Percentiles rank a stretch among this genome's conserved stretches.
Conservation (phyloP, 2,329 filamentous ascomycete genomes). For the Aspergillus persii region DNA sequence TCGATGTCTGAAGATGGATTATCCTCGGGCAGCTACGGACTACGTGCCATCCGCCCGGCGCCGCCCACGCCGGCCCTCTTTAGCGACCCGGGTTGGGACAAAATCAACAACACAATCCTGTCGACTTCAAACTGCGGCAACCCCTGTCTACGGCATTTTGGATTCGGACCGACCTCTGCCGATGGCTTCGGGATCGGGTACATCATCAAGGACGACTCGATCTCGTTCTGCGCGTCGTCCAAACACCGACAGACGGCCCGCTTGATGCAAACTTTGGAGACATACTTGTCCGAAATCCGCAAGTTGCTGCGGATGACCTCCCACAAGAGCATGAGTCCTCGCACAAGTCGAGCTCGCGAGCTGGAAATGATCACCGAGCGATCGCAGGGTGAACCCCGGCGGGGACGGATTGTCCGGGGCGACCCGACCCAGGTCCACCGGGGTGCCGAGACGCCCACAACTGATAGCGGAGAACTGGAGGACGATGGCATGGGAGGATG, state of each 20-base stretch:
- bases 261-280: conserved; percentile 85
- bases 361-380: conserved; percentile 50
- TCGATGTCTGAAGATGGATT: conserved; percentile 43
- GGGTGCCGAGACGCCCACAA: conserved; percentile 60
- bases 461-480: conserved; percentile 69
- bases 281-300: conserved; percentile 85
- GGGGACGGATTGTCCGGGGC: conserved; percentile 69
- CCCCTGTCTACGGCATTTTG: conserved; percentile 89
- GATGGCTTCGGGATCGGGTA: conserved; percentile 98
- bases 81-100: conserved; percentile 87
- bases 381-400: conserved; percentile 52
- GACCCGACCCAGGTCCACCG: conserved; percentile 41
- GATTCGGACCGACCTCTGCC: conserved; percentile 89
- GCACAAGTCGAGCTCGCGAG: conserved; percentile 60
- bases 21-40: conserved; percentile 56
- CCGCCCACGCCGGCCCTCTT: conserved; percentile 71
- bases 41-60: conserved; percentile 45
- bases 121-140: conserved; percentile 99
- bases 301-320: conserved; percentile 74
- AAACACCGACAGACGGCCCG: conserved; percentile 92
- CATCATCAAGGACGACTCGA: conserved; percentile 93
- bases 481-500: conserved; percentile 91
- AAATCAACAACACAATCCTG: conserved; percentile 88
- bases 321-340: conserved; percentile 51
- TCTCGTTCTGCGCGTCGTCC: conserved; percentile 87